phyloP scores from a whole-genome alignment of 139 green algal species.

The Monoraphidium neglectum region DNA sequence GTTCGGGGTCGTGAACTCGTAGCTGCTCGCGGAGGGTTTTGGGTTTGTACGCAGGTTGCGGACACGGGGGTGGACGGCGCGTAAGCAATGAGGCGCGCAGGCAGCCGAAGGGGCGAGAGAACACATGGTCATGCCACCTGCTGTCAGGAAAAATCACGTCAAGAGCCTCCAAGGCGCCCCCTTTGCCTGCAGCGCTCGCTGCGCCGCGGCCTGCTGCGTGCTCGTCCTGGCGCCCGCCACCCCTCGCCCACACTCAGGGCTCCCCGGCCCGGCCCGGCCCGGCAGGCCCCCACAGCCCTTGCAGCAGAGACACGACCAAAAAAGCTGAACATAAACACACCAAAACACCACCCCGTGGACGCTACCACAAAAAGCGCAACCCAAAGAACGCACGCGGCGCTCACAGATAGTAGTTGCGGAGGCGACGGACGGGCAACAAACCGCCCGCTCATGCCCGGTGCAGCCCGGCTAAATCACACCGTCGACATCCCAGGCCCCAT shows the following conservation, averaged over 20 bases:
- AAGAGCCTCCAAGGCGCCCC: not conserved
- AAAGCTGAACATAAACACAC: not conserved
- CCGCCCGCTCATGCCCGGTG: no score
- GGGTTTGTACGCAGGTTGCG: not conserved
- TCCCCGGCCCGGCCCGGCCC: no score
- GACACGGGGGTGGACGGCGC: not conserved
- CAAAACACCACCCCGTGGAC: not conserved
- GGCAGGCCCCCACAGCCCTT: not conserved
- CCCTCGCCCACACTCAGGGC: not conserved
- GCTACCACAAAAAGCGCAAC: not conserved
- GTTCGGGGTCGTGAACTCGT: conserved; percentile 34
- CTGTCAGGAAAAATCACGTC: not conserved
- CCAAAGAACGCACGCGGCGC: no score
- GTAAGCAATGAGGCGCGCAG: not conserved
- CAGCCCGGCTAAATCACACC: not conserved
- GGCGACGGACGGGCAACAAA: not conserved
- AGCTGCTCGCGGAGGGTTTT: conserved; percentile 26
- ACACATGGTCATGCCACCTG: not conserved
- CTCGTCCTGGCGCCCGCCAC: not conserved
- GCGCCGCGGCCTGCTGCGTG: not conserved
- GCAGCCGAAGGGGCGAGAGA: not conserved
- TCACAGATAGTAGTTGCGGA: no score
- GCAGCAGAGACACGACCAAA: not conserved
- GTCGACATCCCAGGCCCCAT: not conserved
- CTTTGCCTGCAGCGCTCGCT: not conserved